Base-by-base conservation (phyloP, 495 filamentous ascomycete genomes). In the Neurospora sp. region DNA sequence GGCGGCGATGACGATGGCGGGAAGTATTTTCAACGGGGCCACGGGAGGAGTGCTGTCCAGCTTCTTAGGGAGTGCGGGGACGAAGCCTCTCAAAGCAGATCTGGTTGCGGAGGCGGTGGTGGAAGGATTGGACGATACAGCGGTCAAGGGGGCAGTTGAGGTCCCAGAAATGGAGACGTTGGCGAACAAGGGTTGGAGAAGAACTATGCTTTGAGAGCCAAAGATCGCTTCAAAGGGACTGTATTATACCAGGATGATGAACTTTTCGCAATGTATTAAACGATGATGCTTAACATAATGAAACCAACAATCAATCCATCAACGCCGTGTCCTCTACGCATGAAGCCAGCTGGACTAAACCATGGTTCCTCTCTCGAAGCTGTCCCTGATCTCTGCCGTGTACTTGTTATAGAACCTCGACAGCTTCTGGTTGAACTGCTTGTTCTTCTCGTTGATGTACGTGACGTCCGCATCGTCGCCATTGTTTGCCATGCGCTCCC, bases 401-500 rank as follows among this genome's bases (percentile, higher is more conserved):
- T 99, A 99, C 88, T 97, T 97, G 84, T 98, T 94, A 82, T 99
- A 99, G 81, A 97, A 98, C 76, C 96, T 87, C 69, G 90, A 85
- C 82, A 99, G 82, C 84, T 98, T 98, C 84, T 96, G 91, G 88
- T 99, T 99, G 85, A 99, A 98, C 85, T 97, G 93, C 86, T 97
- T 97, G 86, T 97, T 97, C 91, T 98, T 98, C 82, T 97, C 94
- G 82, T 99, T 99, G 87, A 99, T 99, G 83, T 96, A 98, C 11
- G 96, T 98, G 73, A 98, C 93, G 80, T 99, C 96, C 40, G 88
- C 89, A 41, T 94, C 93, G 68, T 91, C 89, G 69, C 87, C 89
- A 31, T 93, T 92, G 75, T 92, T 88, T 16, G 88, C 89, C 81
- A 87, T 89, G 72, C 93, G 87, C 73, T 94, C 92, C 79, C 88